Evolutionary conservation across 2,329 filamentous ascomycete species (phyloP).

Genomic region (Penicillium sp.): DNA sequence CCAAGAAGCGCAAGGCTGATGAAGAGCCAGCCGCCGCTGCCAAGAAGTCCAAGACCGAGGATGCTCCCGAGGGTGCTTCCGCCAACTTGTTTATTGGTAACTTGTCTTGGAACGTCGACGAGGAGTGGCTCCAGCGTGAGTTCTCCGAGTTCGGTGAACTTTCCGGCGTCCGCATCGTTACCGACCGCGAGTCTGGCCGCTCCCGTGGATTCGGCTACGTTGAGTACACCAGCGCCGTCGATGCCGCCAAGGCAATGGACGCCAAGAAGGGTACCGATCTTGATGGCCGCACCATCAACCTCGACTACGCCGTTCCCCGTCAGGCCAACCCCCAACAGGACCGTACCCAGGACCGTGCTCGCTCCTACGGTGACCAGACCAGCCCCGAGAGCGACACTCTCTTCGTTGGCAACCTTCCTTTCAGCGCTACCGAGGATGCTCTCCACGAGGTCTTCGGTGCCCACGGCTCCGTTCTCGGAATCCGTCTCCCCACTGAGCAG

Average conservation of each 20-base stretch:
- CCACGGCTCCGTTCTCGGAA: conserved; percentile 67
- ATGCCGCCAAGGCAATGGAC: conserved; percentile 68
- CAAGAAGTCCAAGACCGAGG: conserved; percentile 63
- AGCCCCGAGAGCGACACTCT: conserved; percentile 82
- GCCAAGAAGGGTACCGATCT: conserved; percentile 72
- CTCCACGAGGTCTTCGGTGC: conserved; percentile 72
- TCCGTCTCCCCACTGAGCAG: conserved; percentile 84
- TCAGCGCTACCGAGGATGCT: conserved; percentile 73
- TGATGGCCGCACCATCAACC: conserved; percentile 71
- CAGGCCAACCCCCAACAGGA: conserved; percentile 52
- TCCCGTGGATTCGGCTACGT: conserved; percentile 94
- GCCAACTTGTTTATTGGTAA: conserved; percentile 83
- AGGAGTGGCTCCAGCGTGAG: conserved; percentile 74
- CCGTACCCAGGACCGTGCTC: conserved; percentile 53
- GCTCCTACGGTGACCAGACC: conserved; percentile 69
- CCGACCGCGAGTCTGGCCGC: conserved; percentile 73
- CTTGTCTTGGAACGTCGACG: conserved; percentile 86
- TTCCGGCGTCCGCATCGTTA: conserved; percentile 72
- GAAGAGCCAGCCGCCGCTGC: conserved; percentile 40
- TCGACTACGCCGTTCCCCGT: conserved; percentile 72
- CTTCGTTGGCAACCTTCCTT: conserved; percentile 88
- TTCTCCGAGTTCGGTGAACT: conserved; percentile 78
- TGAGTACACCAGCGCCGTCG: conserved; percentile 69
- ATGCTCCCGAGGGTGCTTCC: conserved; percentile 31
- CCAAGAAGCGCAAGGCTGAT: conserved; percentile 52